Percentiles rank a stretch among this genome's conserved stretches.
phyloP scores from a whole-genome alignment of 176 grass and related monocot genomes.

The Paspalum notatum region DNA sequence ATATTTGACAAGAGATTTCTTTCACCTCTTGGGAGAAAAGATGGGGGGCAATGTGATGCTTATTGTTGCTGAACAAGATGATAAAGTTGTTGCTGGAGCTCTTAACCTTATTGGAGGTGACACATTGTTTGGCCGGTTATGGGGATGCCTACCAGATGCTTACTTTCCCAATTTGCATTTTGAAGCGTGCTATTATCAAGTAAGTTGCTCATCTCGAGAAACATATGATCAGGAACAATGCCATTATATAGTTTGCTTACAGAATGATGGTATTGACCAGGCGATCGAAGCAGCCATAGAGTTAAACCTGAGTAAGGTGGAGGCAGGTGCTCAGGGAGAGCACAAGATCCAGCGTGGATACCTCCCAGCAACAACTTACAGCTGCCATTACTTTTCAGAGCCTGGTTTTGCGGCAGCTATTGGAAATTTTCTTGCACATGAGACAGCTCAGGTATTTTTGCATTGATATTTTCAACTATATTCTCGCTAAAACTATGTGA shows the following conservation, averaged over 20 bases:
- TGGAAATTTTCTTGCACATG: constrained; percentile 63
- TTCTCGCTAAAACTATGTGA: constrained; percentile 12
- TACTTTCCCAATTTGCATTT: constrained; percentile 97
- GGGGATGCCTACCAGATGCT: constrained; percentile 84
- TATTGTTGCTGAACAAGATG: constrained; percentile 79
- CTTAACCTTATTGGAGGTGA: constrained; percentile 94
- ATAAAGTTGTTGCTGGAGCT: constrained; percentile 78
- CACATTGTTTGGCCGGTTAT: constrained; percentile 90
- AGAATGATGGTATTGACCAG: constrained; percentile 46
- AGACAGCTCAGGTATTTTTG: constrained; percentile 75
- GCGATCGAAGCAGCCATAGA: constrained; percentile 97
- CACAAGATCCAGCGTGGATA: constrained; percentile 99
- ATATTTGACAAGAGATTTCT: constrained; percentile 89
- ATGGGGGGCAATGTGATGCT: constrained; percentile 82
- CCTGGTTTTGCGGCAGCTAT: constrained; percentile 81
- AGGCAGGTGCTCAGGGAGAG: constrained; percentile 97
- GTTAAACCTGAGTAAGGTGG: constrained; percentile 84
- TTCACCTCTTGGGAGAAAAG: constrained; percentile 85
- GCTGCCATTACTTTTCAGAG: constrained; percentile 83
- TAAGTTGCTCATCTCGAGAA: constrained; percentile 41
- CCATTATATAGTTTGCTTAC: constrained; percentile 20
- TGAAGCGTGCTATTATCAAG: constrained; percentile 99
- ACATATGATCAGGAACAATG: constrained; percentile 9
- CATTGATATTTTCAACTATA: constrained; percentile 8
- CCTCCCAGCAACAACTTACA: constrained; percentile 91